Conservation (phyloP, 1,284 basidiomycete genomes). For the Cutaneotrichosporon sp. region DNA sequence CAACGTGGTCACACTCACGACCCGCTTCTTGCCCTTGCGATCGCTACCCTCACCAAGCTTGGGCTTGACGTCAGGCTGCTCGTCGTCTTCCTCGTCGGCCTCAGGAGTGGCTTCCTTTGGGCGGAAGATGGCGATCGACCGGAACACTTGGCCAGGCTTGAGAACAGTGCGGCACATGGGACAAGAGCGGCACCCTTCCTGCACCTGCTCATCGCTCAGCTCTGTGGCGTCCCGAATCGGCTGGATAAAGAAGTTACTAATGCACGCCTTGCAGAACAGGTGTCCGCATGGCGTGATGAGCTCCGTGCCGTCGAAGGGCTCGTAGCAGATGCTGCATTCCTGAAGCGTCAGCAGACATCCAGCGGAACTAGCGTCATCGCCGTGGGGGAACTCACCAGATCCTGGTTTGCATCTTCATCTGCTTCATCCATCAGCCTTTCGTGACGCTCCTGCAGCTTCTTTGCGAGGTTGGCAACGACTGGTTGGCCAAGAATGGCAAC, state of each 20-base stretch:
- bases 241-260: constrained; percentile 34
- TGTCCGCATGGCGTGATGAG: constrained; percentile 41
- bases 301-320: constrained; percentile 33
- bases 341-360: constrained; percentile 2
- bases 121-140: constrained; percentile 34
- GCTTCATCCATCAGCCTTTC: constrained; percentile 11
- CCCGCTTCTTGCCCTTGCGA: constrained; percentile 34
- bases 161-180: constrained; percentile 42
- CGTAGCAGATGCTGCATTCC: constrained; percentile 41
- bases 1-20: constrained; percentile 16
- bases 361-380: too few relatives aligned
- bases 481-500: constrained; percentile 20
- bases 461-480: constrained; percentile 26
- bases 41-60: background rate
- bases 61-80: constrained; percentile 4
- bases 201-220: constrained; percentile 29
- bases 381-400: constrained; percentile 20
- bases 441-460: constrained; percentile 31
- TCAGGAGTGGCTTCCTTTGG: constrained; percentile 13
- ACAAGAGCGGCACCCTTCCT: constrained; percentile 32
- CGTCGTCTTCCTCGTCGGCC: constrained; percentile 9
- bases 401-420: constrained; percentile 3
- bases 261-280: constrained; percentile 40
- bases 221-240: constrained; percentile 22
- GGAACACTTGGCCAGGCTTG: constrained; percentile 31